Evolutionary conservation across 2,329 filamentous ascomycete genomes (phyloP), one percentile per base, ranked within the genome.

Genomic region (Fusarium albosuccineum): DNA sequence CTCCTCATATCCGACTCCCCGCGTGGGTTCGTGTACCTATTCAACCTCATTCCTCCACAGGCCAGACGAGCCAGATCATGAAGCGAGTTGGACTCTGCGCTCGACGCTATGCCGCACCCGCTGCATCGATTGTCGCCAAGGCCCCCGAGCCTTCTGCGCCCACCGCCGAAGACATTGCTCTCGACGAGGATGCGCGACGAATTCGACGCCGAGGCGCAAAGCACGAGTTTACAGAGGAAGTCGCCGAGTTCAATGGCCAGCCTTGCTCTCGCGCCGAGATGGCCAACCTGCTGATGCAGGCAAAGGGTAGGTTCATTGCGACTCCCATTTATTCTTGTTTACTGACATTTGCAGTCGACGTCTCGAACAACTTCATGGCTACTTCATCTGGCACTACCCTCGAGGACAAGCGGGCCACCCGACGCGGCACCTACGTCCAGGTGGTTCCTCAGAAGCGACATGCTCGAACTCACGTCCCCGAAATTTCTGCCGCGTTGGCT

Each of bases 11-110:
- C 26, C 72, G 72, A 39, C 67, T 60, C 17, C 76, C 73, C 29
- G 76, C 76, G 10, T 78, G 76, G 76, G 67, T 69, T 44, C 77
- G 77, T 36, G 66, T 78, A 51, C 70, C 62, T 44, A 76, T 67
- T 58, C 73, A 51, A 45, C 70, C 58, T n/a, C 70, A 73, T 42
- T 36, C 70, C 11, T 66, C 67, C n/a, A 70, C 69, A 45, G 61
- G 60, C 46, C 66, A 69, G 41, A 65, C 45, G 14, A 66, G 75
- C 30, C 69, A 58, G 34, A 73, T 78, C 53, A 78, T 78, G 77
- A 78, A 77, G 72, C 75, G 77, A 49, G 70, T 78, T 3, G 68
- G 68, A 6, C 48, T 70, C 4, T 56, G 30, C 56, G 60, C 30
- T 17, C 45, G 63, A 5, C 44, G 51, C 14, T 36, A 54, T 22